Base-by-base conservation (phyloP, 2,329 filamentous ascomycete species). In the Penicillium sp. region DNA sequence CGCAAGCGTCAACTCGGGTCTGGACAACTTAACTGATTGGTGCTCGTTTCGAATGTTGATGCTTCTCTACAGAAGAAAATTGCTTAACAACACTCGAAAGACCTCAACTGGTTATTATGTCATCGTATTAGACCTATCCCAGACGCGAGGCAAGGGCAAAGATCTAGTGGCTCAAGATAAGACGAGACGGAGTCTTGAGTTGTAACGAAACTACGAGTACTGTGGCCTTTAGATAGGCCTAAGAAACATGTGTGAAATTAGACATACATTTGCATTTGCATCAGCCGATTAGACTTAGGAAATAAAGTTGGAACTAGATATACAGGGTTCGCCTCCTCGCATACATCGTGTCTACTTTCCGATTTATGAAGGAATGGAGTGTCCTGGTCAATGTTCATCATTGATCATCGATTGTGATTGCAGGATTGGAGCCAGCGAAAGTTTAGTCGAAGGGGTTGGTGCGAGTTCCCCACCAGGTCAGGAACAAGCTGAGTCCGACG, bases 391-490 rank as follows among this genome's bases (percentile, higher is more conserved):
- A 43, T 37, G 30, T 43, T 54, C 25, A 54, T 16, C 7, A 33
- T 53, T 40, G 42, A 48, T 46, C 40, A 56, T 56, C 25, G 35
- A 38, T 38, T 22, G 19, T 33, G 52, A 30, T 30, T 26, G n/a
- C 43, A 11, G 26, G 26, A n/a, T 38, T 43, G 7, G 43, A 16
- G 52, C 26, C n/a, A 38, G 16, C 30, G n/a, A 46, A 4, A 11
- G 45, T 70, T 84, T 90, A 93, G 75, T 93, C 87, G 79, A 97
- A 96, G 63, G 92, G 92, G 83, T 93, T 94, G 81, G 92, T 95
- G 76, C 91, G 89, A 74, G 94, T 97, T 74, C 94, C 94, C 94
- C 94, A 98, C 90, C 92, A 98, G 76, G 92, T 97, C 72, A 98
- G 84, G 86, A 98, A 92, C 73, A 97, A 78, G 65, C 90, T 93